Percentiles rank a stretch among this genome's conserved stretches.
These are phyloP conservation scores for Fistulinella prunicolor DNA, from an alignment of 768 basidiomycete species.

Conservation along the genomic window DNA sequence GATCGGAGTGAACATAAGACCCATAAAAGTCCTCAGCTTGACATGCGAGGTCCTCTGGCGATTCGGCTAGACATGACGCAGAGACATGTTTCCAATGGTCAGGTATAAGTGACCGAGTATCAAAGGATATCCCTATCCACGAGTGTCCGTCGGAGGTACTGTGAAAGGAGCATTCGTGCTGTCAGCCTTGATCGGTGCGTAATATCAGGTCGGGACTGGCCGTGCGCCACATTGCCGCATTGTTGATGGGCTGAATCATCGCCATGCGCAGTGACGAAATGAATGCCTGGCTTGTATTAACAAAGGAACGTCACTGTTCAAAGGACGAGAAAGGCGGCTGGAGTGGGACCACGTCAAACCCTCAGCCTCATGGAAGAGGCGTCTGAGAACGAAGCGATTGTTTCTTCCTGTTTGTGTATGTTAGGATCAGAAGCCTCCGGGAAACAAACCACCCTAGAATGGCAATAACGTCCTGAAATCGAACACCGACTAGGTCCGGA, in stretches of 20 bases:
- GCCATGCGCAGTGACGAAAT: slow-evolving; percentile 16
- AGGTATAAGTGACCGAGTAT: not conserved
- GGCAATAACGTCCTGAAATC: slow-evolving; percentile 5
- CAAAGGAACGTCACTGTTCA: not conserved
- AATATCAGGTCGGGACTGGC: slow-evolving; percentile 4
- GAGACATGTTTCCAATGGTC: not conserved
- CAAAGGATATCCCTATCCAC: too few relatives aligned
- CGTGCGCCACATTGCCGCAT: slow-evolving; percentile 20
- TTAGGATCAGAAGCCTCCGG: slow-evolving; percentile 28
- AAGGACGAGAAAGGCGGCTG: not conserved
- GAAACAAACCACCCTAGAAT: slow-evolving; percentile 22
- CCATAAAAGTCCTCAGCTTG: not conserved
- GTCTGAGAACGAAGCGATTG: not conserved
- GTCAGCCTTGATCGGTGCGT: slow-evolving; percentile 3
- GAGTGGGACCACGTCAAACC: too few relatives aligned
- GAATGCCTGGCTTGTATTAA: slow-evolving; percentile 10
- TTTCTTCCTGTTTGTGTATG: slow-evolving; percentile 22
- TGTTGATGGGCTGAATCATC: slow-evolving; percentile 9
- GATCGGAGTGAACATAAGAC: slow-evolving; percentile 17
- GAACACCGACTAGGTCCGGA: too few relatives aligned
- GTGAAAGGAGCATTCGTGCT: not conserved
- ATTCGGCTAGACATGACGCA: not conserved
- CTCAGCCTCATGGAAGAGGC: too few relatives aligned
- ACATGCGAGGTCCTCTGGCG: slow-evolving; percentile 4
- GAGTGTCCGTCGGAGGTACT: not conserved